phyloP scores from a whole-genome alignment of 2,329 filamentous ascomycete species.

The Botrytis byssoidea region DNA sequence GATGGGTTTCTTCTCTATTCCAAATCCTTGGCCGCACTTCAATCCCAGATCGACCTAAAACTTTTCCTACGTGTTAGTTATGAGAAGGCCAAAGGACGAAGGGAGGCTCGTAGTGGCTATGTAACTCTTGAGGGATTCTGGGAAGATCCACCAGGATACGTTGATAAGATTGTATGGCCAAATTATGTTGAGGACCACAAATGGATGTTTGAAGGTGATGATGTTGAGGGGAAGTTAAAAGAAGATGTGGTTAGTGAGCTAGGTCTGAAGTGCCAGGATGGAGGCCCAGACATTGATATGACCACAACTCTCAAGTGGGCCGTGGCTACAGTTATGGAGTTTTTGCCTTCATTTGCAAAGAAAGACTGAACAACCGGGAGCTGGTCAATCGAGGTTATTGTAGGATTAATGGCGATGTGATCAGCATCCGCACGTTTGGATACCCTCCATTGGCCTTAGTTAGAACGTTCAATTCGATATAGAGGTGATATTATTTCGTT shows the following conservation, averaged over 20 bases:
- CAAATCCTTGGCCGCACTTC: slow-evolving; percentile 49
- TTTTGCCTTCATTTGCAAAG: slow-evolving; percentile 30
- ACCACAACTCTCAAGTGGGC: slow-evolving; percentile 65
- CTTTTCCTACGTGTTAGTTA: slow-evolving; percentile 75
- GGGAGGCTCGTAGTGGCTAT: slow-evolving; percentile 71
- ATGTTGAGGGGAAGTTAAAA: slow-evolving; percentile 59
- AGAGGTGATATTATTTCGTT: too few relatives aligned
- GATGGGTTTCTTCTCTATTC: slow-evolving; percentile 89
- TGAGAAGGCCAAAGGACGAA: slow-evolving; percentile 59
- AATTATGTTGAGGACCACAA: slow-evolving; percentile 81
- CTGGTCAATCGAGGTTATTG: not conserved
- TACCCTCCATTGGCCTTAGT: not conserved
- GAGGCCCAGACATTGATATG: slow-evolving; percentile 56
- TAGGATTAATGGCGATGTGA: not conserved
- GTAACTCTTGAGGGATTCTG: slow-evolving; percentile 88
- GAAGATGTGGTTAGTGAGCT: slow-evolving; percentile 45
- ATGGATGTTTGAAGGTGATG: slow-evolving; percentile 71
- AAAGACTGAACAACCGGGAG: not conserved
- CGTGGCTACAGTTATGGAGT: slow-evolving; percentile 57
- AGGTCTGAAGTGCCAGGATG: slow-evolving; percentile 51
- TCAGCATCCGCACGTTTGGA: too few relatives aligned
- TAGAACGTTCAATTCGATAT: not conserved
- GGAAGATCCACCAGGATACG: slow-evolving; percentile 90
- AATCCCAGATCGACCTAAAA: slow-evolving; percentile 67
- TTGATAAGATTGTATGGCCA: slow-evolving; percentile 93